Evolutionary conservation across 768 basidiomycete species (phyloP), one percentile per base, ranked within the genome.

Genomic region (Suillus alpinus): DNA sequence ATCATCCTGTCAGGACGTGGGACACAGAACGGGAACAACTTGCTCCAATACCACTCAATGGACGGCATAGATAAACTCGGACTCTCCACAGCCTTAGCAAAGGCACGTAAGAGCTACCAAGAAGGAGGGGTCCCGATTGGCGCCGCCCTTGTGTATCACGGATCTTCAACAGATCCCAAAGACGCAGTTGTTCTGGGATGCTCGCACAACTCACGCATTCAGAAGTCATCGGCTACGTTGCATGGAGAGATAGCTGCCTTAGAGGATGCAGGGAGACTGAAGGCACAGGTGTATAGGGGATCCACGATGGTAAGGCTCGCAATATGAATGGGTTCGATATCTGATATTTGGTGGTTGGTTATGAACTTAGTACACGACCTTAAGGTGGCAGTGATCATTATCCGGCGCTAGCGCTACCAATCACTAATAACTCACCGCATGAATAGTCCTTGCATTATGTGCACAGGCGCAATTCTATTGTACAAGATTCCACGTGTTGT

Each of bases 111-210:
- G 56, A 79, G 84, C 58, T 77, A 77, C 43, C 66, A 60, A 0
- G 80, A 87, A 61, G 83, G 85, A 1, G 86, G 87, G 0, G 76
- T 87, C n/a, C 85, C 86, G 12, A 88, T 88, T 63, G 86, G 87
- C 12, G 81, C 82, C 4, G 80, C 78, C 1, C 72, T 87, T 43
- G 66, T 82, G 49, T 67, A 65, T 46, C 72, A 74, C 16, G 68
- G 65, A 3, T 26, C 59, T 40, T 62, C 62, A 6, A 36, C n/a
- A 5, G 49, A 61, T 10, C 18, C n/a, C 4, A 53, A 32, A 14
- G 23, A 62, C n/a, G 59, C 67, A 2, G 61, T 63, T 12, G 67
- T 81, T 32, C 67, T 83, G 18, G 80, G 81, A 6, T 73, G 76
- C 9, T 77, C 77, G 1, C 75, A 81, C 66, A 83, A 83, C 62